phyloP scores from a whole-genome alignment of 495 filamentous ascomycete genomes.

The Sporormia fimetaria region DNA sequence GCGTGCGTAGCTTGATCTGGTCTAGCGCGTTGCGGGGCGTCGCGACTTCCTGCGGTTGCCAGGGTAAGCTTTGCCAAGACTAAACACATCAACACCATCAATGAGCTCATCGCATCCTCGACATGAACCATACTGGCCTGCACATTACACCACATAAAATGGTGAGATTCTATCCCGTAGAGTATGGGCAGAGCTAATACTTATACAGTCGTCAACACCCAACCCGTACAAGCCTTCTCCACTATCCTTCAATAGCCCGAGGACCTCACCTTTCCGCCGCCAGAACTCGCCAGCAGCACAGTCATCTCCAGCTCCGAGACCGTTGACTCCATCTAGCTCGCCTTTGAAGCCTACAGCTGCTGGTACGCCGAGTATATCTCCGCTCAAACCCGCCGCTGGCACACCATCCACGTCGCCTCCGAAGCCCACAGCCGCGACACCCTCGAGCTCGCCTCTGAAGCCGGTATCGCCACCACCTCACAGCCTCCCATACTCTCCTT shows the following conservation, averaged over 20 bases:
- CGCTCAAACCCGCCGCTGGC: too few species aligned
- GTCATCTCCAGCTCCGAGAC: constrained; percentile 26
- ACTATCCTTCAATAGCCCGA: constrained; percentile 32
- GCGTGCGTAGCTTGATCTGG: too few species aligned
- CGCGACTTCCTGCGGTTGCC: constrained; percentile 10
- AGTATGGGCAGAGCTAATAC: constrained; percentile 2
- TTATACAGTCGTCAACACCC: constrained; percentile 20
- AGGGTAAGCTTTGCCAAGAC: constrained; percentile 1
- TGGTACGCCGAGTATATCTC: too few species aligned
- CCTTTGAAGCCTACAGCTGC: too few species aligned
- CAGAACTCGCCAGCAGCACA: constrained; percentile 22
- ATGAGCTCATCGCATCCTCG: neutral
- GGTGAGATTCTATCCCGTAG: neutral
- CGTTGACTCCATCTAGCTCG: constrained; percentile 24
- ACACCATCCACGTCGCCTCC: constrained; percentile 6
- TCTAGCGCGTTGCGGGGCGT: too few species aligned
- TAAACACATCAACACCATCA: constrained; percentile 19
- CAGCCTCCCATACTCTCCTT: too few species aligned
- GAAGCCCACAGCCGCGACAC: constrained; percentile 35
- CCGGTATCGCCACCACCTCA: too few species aligned
- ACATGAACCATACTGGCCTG: neutral
- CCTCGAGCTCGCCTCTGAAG: constrained; percentile 34
- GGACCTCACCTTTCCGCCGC: constrained; percentile 29
- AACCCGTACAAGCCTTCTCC: constrained; percentile 29
- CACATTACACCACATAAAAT: neutral